Conservation (phyloP, 306 rosid species). For the Rubus parviflorus region DNA sequence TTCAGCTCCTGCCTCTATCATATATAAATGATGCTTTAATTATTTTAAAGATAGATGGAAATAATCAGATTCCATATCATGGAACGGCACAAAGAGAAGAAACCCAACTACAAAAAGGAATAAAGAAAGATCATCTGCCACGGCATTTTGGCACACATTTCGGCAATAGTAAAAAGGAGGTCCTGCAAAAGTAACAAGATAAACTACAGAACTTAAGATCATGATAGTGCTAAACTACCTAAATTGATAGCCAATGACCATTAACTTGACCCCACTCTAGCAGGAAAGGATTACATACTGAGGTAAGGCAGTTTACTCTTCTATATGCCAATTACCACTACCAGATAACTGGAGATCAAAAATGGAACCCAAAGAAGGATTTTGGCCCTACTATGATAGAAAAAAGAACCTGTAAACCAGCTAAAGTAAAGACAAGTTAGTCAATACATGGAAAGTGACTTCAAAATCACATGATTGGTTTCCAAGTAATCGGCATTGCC, state of each 20-base stretch:
- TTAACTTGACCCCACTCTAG: conserved; percentile 1
- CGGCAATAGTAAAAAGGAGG: not conserved
- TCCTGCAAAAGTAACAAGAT: not conserved
- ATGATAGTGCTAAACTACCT: not conserved
- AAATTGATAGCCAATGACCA: not conserved
- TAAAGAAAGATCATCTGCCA: not conserved
- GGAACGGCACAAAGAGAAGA: not conserved
- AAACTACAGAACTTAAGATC: not conserved
- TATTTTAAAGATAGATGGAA: not conserved
- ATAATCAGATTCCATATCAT: not conserved
- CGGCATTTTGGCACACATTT: not conserved
- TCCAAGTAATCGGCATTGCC: not conserved
- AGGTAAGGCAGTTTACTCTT: not conserved
- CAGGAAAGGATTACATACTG: not conserved
- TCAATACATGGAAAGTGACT: not conserved
- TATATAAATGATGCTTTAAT: not conserved
- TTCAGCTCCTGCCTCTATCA: not conserved
- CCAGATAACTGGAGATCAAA: not conserved
- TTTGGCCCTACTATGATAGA: not conserved
- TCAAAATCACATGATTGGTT: conserved; percentile 1
- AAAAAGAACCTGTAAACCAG: not conserved
- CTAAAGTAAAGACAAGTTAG: not conserved
- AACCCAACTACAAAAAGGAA: not conserved
- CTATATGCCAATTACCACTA: not conserved
- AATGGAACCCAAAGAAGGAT: not conserved